Base-by-base conservation (phyloP, 2,329 filamentous ascomycete species). In the Tetracladium maxilliforme region DNA sequence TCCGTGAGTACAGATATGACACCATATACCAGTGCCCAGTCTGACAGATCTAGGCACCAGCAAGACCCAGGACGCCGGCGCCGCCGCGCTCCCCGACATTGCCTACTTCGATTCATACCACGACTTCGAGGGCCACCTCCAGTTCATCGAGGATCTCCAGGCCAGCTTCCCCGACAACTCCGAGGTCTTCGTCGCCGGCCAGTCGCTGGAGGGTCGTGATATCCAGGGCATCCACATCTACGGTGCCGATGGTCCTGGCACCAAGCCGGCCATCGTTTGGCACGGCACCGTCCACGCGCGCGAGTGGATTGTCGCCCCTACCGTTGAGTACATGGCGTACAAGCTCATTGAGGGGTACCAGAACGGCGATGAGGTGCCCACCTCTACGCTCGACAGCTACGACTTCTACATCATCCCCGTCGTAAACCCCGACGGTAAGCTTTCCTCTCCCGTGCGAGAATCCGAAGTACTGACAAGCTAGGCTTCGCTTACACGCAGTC, bases 401-500 rank as follows among this genome's bases (percentile, higher is more conserved):
- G 74, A 79, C 46, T 72, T 72, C 35, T 75, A 72, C 43, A 59
- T 78, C 35, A 57, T 74, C 31, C 69, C 70, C 4, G 48, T 73
- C 14, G 65, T 70, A 10, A 74, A 75, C 39, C 66, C 67, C 0
- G 69, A 73, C 28, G 66, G 61, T 62, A 40, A 37, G 49, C 23
- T 3, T 9, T 22, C n/a, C 6, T 1, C 4, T 8, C 9, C 7
- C 18, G 5, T n/a, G n/a, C 14, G 21, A 6, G 22, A 3, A 4
- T 18, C 12, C n/a, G 6, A 16, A 4, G 21, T 4, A 18, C 10
- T 22, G 2, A 10, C 8, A n/a, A n/a, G 28, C 6, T 35, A 63
- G 64, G 68, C 15, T 74, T 75, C 38, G 50, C 64, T 14, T 71
- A 64, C 45, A 60, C 61, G 1, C 66, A 72, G 38, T 64, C 54